Base-by-base conservation (phyloP, 257 asterid genomes). In the Solanum bukasovii region DNA sequence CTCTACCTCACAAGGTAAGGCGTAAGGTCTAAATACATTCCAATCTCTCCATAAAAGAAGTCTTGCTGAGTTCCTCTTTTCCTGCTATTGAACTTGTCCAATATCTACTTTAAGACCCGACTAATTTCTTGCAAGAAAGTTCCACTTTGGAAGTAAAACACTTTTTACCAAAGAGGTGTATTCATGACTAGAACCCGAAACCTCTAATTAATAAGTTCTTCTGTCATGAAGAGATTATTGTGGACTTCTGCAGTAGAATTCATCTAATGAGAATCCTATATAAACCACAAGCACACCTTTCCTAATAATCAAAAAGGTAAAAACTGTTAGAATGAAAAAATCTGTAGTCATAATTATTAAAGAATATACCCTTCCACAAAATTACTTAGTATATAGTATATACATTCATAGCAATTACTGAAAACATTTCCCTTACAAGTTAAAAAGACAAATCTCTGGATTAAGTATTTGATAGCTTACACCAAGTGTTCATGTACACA, bases 401-500 rank as follows among this genome's bases (percentile, higher is more conserved):
- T 82, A 82, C 70, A 49, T 29, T 49, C 12, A 29, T 31, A 1
- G 44, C 42, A 31, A 31, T 31, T 25, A 27, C 56, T 49, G 70
- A 82, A 49, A 82, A 18, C 70, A 21, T 49, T 49, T 82, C 86
- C 42, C 42, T 52, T 46, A 29, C 42, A 81, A 29, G 6, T 46
- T 81, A 33, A 81, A 79, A 79, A 27, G 29, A 46, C 40, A 79
- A 78, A 11, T 81, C 0, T 81, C 68, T 79, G 18, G 68, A 29
- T 13, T 5, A 27, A 16, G 70, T 46, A 46, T 81, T 46, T 29
- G 70, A 81, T 81, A 29, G 70, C 70, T 29, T 81, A 29, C 29
- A 9, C 70, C 68, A 33, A 81, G n/a, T 46, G 38, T 18, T 81
- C 85, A 44, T 81, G 44, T 82, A 82, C 59, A 29, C 44, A 82